Evolutionary conservation across 768 basidiomycete species (phyloP).

Genomic region (Phylloporus arenicola): DNA sequence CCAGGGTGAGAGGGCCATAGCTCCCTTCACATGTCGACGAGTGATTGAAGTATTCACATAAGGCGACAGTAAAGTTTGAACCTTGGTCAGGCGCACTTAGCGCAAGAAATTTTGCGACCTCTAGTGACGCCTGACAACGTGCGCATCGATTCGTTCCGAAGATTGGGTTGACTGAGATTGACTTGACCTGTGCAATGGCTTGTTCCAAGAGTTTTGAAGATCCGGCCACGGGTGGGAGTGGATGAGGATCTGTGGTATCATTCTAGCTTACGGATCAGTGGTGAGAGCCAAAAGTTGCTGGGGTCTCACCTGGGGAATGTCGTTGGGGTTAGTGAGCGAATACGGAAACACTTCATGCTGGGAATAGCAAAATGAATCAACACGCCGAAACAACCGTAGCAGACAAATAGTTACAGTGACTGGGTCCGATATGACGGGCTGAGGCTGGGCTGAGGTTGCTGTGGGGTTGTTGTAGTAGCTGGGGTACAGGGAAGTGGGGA

Average conservation of each 20-base stretch:
- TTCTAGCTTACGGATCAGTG: slow-evolving; percentile 29
- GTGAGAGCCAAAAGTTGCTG: not conserved
- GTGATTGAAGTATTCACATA: slow-evolving; percentile 60
- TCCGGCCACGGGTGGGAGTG: slow-evolving; percentile 54
- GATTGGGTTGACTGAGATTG: slow-evolving; percentile 48
- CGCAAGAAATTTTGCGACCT: slow-evolving; percentile 61
- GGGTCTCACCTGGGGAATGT: slow-evolving; percentile 43
- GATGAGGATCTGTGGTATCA: slow-evolving; percentile 59
- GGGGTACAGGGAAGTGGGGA: slow-evolving; percentile 61
- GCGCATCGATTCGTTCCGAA: slow-evolving; percentile 54
- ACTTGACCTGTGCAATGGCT: slow-evolving; percentile 53
- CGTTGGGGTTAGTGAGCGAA: slow-evolving; percentile 56
- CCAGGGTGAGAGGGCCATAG: slow-evolving; percentile 45
- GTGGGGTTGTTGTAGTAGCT: slow-evolving; percentile 70
- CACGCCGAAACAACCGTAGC: not conserved
- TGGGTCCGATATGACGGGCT: slow-evolving; percentile 73
- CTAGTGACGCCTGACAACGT: slow-evolving; percentile 54
- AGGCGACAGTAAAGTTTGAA: slow-evolving; percentile 47
- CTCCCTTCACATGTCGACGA: slow-evolving; percentile 44
- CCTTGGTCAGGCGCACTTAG: slow-evolving; percentile 59
- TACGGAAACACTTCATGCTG: slow-evolving; percentile 57
- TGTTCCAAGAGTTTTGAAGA: slow-evolving; percentile 41
- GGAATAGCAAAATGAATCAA: slow-evolving; percentile 4
- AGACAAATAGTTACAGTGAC: slow-evolving; percentile 41
- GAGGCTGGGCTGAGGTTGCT: slow-evolving; percentile 64